A percentile compares a stretch with the other conserved stretches of the same genome.
Evolutionary conservation across 1,284 basidiomycete genomes (phyloP).

Genomic region (Tylopilus sp.): DNA sequence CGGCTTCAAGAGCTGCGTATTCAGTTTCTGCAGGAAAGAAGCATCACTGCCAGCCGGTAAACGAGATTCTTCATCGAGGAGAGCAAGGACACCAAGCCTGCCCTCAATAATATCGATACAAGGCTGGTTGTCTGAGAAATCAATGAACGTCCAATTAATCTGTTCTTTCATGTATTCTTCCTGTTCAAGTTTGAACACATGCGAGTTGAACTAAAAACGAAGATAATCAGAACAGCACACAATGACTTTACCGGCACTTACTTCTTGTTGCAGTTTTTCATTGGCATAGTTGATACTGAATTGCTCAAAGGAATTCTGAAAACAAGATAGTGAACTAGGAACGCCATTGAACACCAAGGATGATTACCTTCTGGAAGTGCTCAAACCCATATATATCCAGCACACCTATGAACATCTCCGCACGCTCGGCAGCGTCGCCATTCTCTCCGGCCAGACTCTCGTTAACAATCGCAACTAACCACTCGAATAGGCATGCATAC

Average conservation of each 20-base stretch:
- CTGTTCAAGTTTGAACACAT: constrained; percentile 99
- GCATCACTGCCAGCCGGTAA: constrained; percentile 91
- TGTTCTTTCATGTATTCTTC: constrained; percentile 98
- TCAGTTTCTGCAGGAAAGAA: constrained; percentile 93
- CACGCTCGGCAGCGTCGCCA: constrained; percentile 78
- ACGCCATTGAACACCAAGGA: neutral
- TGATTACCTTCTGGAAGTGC: constrained; percentile 84
- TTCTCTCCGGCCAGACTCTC: constrained; percentile 91
- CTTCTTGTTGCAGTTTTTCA: constrained; percentile 96
- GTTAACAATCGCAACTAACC: constrained; percentile 97
- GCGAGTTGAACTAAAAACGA: constrained; percentile 80
- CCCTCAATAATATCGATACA: constrained; percentile 99
- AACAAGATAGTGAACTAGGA: constrained; percentile 2
- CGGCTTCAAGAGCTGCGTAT: constrained; percentile 81
- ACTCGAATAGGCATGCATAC: constrained; percentile 98
- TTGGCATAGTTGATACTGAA: constrained; percentile 99
- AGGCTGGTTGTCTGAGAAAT: constrained; percentile 98
- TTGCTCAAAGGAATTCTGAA: constrained; percentile 95
- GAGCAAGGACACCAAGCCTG: constrained; percentile 90
- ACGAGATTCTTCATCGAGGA: constrained; percentile 98
- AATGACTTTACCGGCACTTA: constrained; percentile 30
- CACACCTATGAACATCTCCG: constrained; percentile 98
- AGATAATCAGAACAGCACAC: constrained; percentile 19
- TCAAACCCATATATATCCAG: constrained; percentile 97
- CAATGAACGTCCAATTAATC: constrained; percentile 99